Evolutionary conservation across 1,284 basidiomycete species (phyloP).

Genomic region (Anthracocystis panici-leucophaei): DNA sequence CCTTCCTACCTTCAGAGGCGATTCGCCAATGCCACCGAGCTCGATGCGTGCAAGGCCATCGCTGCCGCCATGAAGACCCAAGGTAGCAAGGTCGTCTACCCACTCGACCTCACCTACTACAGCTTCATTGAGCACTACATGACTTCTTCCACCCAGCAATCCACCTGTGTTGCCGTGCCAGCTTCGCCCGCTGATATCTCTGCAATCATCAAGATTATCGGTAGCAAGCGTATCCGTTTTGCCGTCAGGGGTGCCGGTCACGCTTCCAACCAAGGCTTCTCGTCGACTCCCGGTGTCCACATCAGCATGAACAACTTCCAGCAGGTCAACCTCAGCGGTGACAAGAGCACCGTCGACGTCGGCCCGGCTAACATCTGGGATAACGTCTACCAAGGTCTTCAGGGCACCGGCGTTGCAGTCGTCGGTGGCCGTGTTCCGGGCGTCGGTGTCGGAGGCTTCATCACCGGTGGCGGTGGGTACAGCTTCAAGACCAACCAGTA

Average conservation of each 20-base stretch:
- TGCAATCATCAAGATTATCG: slow-evolving; percentile 52
- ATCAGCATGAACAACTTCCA: slow-evolving; percentile 52
- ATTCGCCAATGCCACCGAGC: slow-evolving; percentile 40
- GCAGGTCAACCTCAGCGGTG: slow-evolving; percentile 39
- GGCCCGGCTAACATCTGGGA: slow-evolving; percentile 58
- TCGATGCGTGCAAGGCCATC: slow-evolving; percentile 43
- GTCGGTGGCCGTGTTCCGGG: slow-evolving; percentile 58
- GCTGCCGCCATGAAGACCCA: slow-evolving; percentile 15
- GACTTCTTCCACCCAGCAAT: slow-evolving; percentile 29
- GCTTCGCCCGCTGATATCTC: slow-evolving; percentile 47
- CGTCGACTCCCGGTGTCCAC: slow-evolving; percentile 53
- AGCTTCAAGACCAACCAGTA: slow-evolving; percentile 57
- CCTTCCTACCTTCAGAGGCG: slow-evolving; percentile 32
- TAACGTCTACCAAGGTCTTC: slow-evolving; percentile 48
- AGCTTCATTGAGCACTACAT: slow-evolving; percentile 45
- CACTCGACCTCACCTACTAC: slow-evolving; percentile 36
- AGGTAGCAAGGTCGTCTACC: slow-evolving; percentile 34
- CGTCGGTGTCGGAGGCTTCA: slow-evolving; percentile 59
- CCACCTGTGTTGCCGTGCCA: slow-evolving; percentile 51
- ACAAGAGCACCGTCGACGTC: slow-evolving; percentile 55
- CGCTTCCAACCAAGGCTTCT: slow-evolving; percentile 58
- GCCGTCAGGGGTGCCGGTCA: slow-evolving; percentile 51
- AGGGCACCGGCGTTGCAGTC: slow-evolving; percentile 36
- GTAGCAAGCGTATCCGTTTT: slow-evolving; percentile 47
- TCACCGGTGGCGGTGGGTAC: slow-evolving; percentile 56